Evolutionary conservation across 2,329 filamentous ascomycete species (phyloP).

Genomic region (Teratosphaeria destructans): DNA sequence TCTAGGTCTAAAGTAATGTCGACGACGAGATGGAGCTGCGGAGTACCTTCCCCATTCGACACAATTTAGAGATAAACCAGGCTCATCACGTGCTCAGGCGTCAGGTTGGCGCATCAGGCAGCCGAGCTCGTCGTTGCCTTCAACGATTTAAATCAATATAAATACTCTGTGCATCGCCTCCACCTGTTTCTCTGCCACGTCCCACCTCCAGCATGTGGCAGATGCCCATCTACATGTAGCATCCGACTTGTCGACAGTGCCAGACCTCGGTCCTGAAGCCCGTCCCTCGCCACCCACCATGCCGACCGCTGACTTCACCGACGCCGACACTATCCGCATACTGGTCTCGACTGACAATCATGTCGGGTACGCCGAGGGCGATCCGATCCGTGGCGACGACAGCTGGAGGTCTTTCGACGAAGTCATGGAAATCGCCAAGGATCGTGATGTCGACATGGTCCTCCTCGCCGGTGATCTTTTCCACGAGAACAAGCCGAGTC

Average conservation of each 20-base stretch:
- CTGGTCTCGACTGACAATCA: conserved; percentile 93
- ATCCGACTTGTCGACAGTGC: not conserved
- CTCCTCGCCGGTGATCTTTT: conserved; percentile 90
- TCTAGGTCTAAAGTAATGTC: not conserved
- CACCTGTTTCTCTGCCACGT: not conserved
- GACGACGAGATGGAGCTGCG: not conserved
- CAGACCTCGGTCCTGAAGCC: not conserved
- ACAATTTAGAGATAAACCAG: not conserved
- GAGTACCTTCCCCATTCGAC: not conserved
- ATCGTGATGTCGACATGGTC: conserved; percentile 94
- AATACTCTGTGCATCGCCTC: not conserved
- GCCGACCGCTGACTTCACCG: conserved; percentile 21
- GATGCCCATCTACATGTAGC: conserved; percentile 6
- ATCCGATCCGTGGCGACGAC: conserved; percentile 89
- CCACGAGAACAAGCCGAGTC: conserved; percentile 94
- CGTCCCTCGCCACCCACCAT: not conserved
- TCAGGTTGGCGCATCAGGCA: not conserved
- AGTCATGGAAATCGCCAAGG: conserved; percentile 77
- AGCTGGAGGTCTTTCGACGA: conserved; percentile 96
- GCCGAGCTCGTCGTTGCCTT: not conserved
- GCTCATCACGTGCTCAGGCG: not conserved
- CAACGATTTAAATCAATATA: not conserved
- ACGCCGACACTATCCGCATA: conserved; percentile 81
- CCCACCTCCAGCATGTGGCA: conserved; percentile 8
- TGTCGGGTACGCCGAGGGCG: conserved; percentile 91